A percentile compares a stretch with the other conserved stretches of the same genome.
phyloP scores from a whole-genome alignment of 306 rosid genomes.

The Sechiopsis laciniata region DNA sequence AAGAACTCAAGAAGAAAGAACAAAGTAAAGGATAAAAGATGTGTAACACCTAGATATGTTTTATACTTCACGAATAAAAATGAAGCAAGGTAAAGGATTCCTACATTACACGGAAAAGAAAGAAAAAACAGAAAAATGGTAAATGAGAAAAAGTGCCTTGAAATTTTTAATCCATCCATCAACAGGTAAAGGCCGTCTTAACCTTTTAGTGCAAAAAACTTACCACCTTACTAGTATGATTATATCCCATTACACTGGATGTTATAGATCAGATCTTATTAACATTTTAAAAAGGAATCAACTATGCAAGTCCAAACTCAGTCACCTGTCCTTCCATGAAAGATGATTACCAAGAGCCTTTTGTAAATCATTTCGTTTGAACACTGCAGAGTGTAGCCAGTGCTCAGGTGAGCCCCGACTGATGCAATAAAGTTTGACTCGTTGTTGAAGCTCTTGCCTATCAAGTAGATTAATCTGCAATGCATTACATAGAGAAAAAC shows the following conservation, averaged over 20 bases:
- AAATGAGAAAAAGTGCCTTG: not conserved
- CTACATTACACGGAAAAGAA: not conserved
- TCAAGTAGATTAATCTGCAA: conserved; percentile 87
- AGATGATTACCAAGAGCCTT: conserved; percentile 97
- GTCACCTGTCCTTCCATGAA: conserved; percentile 88
- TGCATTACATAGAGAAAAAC: not conserved
- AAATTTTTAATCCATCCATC: not conserved
- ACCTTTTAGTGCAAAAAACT: not conserved
- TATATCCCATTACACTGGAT: conserved; percentile 15
- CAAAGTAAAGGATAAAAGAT: no score
- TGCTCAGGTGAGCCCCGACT: conserved; percentile 74
- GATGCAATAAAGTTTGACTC: conserved; percentile 51
- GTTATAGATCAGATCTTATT: conserved; percentile 20
- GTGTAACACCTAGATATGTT: no score
- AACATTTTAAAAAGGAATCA: not conserved
- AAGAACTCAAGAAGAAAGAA: no score
- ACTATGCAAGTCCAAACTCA: conserved; percentile 16
- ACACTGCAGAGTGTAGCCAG: conserved; percentile 62
- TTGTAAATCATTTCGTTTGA: conserved; percentile 72
- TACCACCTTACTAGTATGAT: not conserved
- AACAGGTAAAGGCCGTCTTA: not conserved
- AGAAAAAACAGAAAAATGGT: not conserved
- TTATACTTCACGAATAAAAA: no score
- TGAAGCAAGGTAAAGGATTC: not conserved
- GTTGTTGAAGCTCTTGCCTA: conserved; percentile 87